Percentiles rank a stretch among this genome's conserved stretches.
These are phyloP conservation scores for Pelargonium cotyledonis DNA, from an alignment of 441 rosid species.

Conservation along the genomic window DNA sequence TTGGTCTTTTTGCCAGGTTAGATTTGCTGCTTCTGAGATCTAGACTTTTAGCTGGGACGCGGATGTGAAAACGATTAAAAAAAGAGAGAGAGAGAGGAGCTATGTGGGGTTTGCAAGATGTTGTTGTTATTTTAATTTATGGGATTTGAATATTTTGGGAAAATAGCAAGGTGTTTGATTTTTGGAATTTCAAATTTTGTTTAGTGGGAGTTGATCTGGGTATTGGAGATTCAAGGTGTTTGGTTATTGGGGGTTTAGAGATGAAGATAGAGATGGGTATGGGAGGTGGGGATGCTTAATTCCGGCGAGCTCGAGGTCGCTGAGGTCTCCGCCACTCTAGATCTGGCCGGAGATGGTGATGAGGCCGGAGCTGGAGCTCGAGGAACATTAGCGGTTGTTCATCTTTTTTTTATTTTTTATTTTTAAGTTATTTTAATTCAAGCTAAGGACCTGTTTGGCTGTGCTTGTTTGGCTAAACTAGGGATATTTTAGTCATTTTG, in stretches of 20 bases:
- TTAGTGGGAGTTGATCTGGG: slow-evolving; percentile 30
- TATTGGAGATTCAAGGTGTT: slow-evolving; percentile 13
- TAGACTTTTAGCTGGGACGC: neutral
- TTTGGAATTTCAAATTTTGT: neutral
- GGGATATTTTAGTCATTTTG: too few species aligned
- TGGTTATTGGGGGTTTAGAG: slow-evolving; percentile 19
- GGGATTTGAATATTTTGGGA: neutral
- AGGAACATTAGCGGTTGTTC: too few species aligned
- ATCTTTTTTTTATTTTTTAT: too few species aligned
- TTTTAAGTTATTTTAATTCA: too few species aligned
- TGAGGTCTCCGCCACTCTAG: too few species aligned
- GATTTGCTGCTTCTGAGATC: slow-evolving; percentile 6
- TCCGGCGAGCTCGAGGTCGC: too few species aligned
- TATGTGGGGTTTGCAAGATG: slow-evolving; percentile 1
- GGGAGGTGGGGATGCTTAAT: slow-evolving; percentile 42
- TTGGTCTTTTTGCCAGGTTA: neutral
- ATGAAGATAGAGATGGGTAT: slow-evolving; percentile 49
- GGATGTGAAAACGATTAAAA: neutral
- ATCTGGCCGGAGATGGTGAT: too few species aligned
- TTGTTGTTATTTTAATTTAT: neutral
- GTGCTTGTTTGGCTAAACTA: too few species aligned
- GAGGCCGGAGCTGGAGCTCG: too few species aligned
- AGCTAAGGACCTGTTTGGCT: too few species aligned
- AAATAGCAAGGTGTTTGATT: neutral
- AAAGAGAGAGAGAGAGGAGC: neutral